Base-by-base conservation (phyloP, 345 rosid species). In the Fremontodendron californicum region DNA sequence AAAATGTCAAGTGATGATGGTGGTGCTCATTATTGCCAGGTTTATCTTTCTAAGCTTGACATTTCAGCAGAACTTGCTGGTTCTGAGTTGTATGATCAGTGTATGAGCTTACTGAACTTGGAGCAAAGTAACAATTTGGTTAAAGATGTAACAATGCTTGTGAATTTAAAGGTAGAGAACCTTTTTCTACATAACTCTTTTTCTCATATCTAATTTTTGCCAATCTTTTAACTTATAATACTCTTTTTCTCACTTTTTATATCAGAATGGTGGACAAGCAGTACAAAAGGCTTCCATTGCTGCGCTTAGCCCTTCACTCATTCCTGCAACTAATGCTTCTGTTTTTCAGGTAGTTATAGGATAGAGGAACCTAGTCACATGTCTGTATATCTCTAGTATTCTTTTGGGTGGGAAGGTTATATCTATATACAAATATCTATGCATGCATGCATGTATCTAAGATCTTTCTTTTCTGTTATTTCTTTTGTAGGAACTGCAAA, bases 31-130 rank as follows among this genome's bases (percentile, higher is more conserved):
- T 68, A 69, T 83, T 75, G 81, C 57, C 62, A 74, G 70, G 84
- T 85, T 76, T 93, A 96, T 88, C 91, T 96, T 52, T 90, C 97
- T 48, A 91, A 87, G 87, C 88, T 96, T 67, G 98, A 96, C 86
- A 82, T 96, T 75, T 93, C 99, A 4, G 68, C 83, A 48, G 94
- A 94, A 74, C 96, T 96, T 77, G 83, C 90, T 69, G 88, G 85
- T 80, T 80, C 91, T 0, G 94, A 91, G 81, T 72, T 91, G 89
- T 86, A 70, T 81, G 77, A 77, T 76, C 84, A 79, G 77, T 86
- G 86, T 78, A 82, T 86, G 81, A 81, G 83, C 78, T 79, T 86
- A 71, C 54, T 91, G 51, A 81, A 77, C 37, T 64, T 71, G 39
- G 86, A 85, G 77, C 85, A 80, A 62, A 68, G 77, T 72, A 78